These are phyloP conservation scores for Penicillium fimorum DNA, from an alignment of 495 filamentous ascomycete species.

Conservation along the genomic window DNA sequence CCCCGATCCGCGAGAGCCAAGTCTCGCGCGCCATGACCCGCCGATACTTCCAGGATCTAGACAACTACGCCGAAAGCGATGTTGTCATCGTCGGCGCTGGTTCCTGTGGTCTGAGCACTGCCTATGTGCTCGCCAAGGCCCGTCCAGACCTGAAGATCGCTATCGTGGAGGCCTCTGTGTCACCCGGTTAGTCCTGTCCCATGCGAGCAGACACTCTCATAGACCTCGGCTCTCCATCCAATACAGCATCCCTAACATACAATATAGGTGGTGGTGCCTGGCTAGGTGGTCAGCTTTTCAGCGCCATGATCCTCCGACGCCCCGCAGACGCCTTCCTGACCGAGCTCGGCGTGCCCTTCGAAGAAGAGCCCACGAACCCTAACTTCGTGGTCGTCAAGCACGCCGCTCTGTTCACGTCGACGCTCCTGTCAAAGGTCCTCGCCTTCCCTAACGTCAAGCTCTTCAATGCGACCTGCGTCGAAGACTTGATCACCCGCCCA, in stretches of 20 bases:
- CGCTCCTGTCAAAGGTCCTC: conserved; percentile 76
- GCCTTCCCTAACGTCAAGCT: conserved; percentile 87
- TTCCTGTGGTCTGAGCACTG: conserved; percentile 78
- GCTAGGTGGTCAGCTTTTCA: conserved; percentile 90
- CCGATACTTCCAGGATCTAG: conserved; percentile 85
- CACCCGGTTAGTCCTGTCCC: conserved; percentile 53
- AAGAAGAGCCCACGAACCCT: conserved; percentile 79
- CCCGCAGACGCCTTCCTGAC: conserved; percentile 79
- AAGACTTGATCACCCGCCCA: conserved; percentile 82
- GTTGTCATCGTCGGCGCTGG: conserved; percentile 89
- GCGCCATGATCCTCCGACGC: conserved; percentile 91
- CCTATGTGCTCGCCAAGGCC: conserved; percentile 78
- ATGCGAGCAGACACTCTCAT: background rate
- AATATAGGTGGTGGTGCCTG: conserved; percentile 74
- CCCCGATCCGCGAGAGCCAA: conserved; percentile 83
- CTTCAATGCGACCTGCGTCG: conserved; percentile 89
- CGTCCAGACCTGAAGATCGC: conserved; percentile 89
- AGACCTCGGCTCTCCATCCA: background rate
- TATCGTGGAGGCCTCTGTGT: conserved; percentile 83
- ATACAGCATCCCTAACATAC: background rate
- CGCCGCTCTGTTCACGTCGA: conserved; percentile 86
- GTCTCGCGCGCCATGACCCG: conserved; percentile 90
- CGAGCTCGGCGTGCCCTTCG: conserved; percentile 79
- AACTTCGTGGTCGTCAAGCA: conserved; percentile 90
- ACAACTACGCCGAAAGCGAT: conserved; percentile 86